Base-by-base conservation (phyloP, 2,329 filamentous ascomycete genomes). In the Cytospora chrysosperma region DNA sequence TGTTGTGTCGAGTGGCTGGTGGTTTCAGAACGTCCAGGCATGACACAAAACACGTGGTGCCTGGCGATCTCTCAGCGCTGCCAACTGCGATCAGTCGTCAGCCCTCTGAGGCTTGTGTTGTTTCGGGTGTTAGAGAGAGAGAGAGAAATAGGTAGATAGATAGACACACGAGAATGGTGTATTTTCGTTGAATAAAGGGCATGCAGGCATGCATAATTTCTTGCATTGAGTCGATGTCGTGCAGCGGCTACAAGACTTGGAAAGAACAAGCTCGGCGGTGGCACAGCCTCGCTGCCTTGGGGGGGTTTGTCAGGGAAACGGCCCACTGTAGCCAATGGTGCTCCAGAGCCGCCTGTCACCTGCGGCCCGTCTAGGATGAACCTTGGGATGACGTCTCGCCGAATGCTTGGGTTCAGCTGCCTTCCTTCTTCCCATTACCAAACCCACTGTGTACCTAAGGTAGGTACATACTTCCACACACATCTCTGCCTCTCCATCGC, bases 231-330 rank as follows among this genome's bases (percentile, higher is more conserved):
- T 47, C 2, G 5, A 28, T 43, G 58, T 37, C n/a, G 50, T 55
- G 51, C 58, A 32, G 58, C 58, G 50, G 50, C 26, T 60, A 47
- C 58, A 12, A 52, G 13, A 26, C 28, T 37, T 19, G 50, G 26
- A 47, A 40, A 49, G 15, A 30, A 21, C 12, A 12, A 13, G 50
- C 15, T 17, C 17, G 24, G 24, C 37, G 50, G 28, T 21, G 10
- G 51, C 62, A 63, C 62, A 60, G 62, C 62, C 62, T 60, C 62
- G 50, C n/a, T n/a, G n/a, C n/a, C n/a, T n/a, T n/a, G 9, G 28
- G 37, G 37, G 62, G 56, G 30, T n/a, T 19, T 34, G 53, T 37
- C 53, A 57, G 53, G 30, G 26, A 15, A 28, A 19, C 56, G 49
- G 50, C n/a, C 56, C 56, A 50, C 56, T 63, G 50, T 59, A 55